Conservation (phyloP, 805 yeast species). For the Cyberlindnera xylosilytica region DNA sequence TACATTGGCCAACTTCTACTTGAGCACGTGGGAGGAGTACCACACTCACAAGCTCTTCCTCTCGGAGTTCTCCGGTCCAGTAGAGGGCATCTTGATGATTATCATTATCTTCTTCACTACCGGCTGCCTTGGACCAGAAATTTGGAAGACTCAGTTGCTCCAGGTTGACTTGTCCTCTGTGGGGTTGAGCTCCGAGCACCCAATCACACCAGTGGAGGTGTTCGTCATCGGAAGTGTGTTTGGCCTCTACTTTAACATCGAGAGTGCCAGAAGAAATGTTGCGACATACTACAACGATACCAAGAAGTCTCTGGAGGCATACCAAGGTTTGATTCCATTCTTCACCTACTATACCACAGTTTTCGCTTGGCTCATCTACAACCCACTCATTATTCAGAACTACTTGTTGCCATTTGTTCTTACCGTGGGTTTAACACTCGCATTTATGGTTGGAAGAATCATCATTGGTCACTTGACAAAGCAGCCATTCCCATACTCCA, state of each 20-base stretch:
- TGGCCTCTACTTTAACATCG: constrained; percentile 60
- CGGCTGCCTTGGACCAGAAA: constrained; percentile 64
- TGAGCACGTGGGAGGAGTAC: constrained; percentile 94
- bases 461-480: constrained; percentile 82
- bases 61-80: constrained; percentile 87
- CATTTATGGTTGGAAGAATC: constrained; percentile 88
- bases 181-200: constrained; percentile 17
- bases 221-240: constrained; percentile 51
- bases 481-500: constrained; percentile 71
- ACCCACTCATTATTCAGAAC: constrained; percentile 40
- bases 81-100: constrained; percentile 81
- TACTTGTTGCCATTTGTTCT: constrained; percentile 55
- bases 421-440: constrained; percentile 72
- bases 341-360: constrained; percentile 33
- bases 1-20: constrained; percentile 74
- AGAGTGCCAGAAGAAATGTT: constrained; percentile 64
- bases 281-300: constrained; percentile 38
- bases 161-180: constrained; percentile 28
- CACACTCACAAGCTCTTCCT: constrained; percentile 82
- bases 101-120: constrained; percentile 53
- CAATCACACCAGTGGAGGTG: constrained; percentile 39
- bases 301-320: constrained; percentile 34
- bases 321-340: constrained; percentile 67
- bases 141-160: constrained; percentile 54
- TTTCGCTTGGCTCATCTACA: constrained; percentile 41